A percentile compares a stretch with the other conserved stretches of the same genome.
Evolutionary conservation across 2,329 filamentous ascomycete species (phyloP).

Genomic region (Calonectria pteridis): DNA sequence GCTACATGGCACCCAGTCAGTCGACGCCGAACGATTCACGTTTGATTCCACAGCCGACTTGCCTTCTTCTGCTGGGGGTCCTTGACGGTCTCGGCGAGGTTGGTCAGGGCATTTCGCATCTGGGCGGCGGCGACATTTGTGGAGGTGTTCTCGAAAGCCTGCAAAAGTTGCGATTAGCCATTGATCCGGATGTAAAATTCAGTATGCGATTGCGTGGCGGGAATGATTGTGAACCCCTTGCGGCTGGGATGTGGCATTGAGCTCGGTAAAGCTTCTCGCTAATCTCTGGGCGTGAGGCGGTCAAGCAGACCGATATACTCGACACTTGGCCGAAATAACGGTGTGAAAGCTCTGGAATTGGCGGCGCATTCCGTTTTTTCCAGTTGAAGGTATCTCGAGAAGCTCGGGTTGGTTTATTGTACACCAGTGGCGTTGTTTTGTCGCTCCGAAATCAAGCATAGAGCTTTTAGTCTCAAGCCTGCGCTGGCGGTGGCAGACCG

Average conservation of each 20-base stretch:
- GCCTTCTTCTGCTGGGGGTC: conserved; percentile 89
- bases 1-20: conserved; percentile 58
- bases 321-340: not conserved
- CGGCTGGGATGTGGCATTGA: not conserved
- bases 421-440: too few relatives aligned
- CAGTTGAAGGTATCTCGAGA: too few relatives aligned
- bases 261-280: not conserved
- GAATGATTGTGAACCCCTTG: not conserved
- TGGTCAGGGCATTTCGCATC: conserved; percentile 98
- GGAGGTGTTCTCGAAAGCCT: conserved; percentile 99
- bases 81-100: conserved; percentile 88
- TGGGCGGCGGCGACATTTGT: conserved; percentile 98
- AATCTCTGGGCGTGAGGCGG: conserved; percentile 10
- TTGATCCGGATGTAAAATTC: not conserved
- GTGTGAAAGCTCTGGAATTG: not conserved
- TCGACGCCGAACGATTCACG: not conserved
- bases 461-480: too few relatives aligned
- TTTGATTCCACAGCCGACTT: conserved; percentile 45
- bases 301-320: not conserved
- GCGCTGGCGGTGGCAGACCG: not conserved
- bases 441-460: not conserved
- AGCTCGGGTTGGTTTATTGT: not conserved
- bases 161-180: conserved; percentile 43
- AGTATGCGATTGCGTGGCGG: not conserved
- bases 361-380: not conserved